These are phyloP conservation scores for Pythium biforme DNA, from an alignment of 352 stramenopile species.

Conservation along the genomic window DNA sequence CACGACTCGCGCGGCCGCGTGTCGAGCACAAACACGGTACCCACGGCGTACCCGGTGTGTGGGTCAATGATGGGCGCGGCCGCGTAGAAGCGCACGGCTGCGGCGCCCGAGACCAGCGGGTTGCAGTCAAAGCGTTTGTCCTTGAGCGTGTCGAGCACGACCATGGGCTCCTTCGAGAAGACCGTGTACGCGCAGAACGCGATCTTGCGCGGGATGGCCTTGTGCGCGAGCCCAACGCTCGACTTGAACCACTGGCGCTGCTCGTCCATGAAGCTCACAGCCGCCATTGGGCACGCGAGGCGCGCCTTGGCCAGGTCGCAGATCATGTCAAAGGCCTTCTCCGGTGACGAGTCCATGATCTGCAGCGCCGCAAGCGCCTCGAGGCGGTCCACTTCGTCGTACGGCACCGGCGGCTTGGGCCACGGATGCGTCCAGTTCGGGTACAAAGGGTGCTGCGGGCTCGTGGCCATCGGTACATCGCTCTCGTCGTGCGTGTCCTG, in stretches of 20 bases:
- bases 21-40: conserved; percentile 83
- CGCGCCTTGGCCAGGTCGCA: conserved; percentile 71
- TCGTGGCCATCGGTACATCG: conserved; percentile 19
- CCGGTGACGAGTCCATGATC: conserved; percentile 57
- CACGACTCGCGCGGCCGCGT: conserved; percentile 67
- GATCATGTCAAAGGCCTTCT: conserved; percentile 76
- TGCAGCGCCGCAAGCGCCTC: conserved; percentile 44
- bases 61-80: conserved; percentile 67
- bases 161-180: conserved; percentile 51
- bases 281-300: conserved; percentile 69
- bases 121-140: conserved; percentile 89
- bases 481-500: conserved; percentile 29
- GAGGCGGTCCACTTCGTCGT: conserved; percentile 56
- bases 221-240: conserved; percentile 64
- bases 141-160: conserved; percentile 87
- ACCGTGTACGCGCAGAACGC: conserved; percentile 77
- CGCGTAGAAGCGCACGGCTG: conserved; percentile 94
- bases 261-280: conserved; percentile 79
- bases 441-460: conserved; percentile 24
- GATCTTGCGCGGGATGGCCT: conserved; percentile 78
- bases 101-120: conserved; percentile 84
- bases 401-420: conserved; percentile 58
- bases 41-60: conserved; percentile 53
- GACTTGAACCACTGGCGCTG: conserved; percentile 81
- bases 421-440: conserved; percentile 61